phyloP scores from a whole-genome alignment of 2,329 filamentous ascomycete species.

The Talaromyces atroroseus region DNA sequence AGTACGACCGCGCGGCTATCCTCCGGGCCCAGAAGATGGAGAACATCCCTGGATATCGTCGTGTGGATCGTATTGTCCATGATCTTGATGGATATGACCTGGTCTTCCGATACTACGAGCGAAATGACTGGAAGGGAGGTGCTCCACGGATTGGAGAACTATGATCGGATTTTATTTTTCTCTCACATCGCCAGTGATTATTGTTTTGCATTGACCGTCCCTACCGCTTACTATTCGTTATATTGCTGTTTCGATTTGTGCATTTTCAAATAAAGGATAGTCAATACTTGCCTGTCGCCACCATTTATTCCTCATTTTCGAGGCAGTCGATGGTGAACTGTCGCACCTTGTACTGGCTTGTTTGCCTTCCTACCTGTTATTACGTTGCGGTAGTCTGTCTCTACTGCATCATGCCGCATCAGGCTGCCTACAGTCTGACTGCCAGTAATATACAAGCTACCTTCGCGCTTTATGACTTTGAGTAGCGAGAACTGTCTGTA shows the following conservation, averaged over 20 bases:
- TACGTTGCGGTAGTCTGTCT: conserved; percentile 14
- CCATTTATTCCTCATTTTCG: background rate
- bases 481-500: background rate
- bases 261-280: background rate
- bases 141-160: conserved; percentile 57
- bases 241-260: background rate
- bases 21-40: conserved; percentile 59
- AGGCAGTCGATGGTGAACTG: background rate
- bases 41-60: conserved; percentile 74
- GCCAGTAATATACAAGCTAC: background rate
- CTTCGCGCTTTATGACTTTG: background rate
- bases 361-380: background rate
- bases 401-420: conserved; percentile 12
- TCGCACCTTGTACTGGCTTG: background rate
- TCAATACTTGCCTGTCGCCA: background rate
- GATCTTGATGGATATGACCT: conserved; percentile 96
- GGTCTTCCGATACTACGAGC: conserved; percentile 93
- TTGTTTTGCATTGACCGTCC: background rate
- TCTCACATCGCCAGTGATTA: background rate
- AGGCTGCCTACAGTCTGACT: background rate
- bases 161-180: background rate
- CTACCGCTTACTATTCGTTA: background rate
- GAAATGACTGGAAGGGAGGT: conserved; percentile 70
- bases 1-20: conserved; percentile 36
- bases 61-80: conserved; percentile 92